Conservation (phyloP, 768 basidiomycete genomes). For the Chalciporus pseudorubinellus region DNA sequence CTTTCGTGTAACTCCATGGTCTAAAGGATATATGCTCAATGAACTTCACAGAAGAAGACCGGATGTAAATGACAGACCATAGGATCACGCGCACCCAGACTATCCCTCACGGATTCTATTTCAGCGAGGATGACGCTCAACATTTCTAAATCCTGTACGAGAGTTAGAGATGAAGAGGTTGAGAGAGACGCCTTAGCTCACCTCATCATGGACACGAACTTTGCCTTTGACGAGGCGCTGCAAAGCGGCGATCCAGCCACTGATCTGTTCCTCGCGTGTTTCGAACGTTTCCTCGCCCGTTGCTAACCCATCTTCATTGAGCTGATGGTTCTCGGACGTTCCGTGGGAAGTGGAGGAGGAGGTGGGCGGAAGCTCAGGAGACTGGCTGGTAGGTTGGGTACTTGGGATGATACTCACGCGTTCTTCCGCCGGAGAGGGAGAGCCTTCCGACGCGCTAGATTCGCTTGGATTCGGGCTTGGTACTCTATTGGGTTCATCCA, state of each 20-base stretch:
- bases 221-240: conserved; percentile 34
- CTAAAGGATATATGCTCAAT: conserved; percentile 10
- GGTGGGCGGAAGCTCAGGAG: conserved; percentile 6
- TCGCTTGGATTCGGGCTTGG: conserved; percentile 1
- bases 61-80: conserved; percentile 15
- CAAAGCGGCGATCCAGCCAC: conserved; percentile 18
- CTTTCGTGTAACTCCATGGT: conserved; percentile 16
- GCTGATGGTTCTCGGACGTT: background rate
- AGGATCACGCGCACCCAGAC: conserved; percentile 2
- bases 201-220: conserved; percentile 24
- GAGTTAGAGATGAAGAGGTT: background rate
- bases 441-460: background rate
- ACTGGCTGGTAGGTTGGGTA: conserved; percentile 21
- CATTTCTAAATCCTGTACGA: conserved; percentile 21
- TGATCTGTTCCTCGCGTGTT: conserved; percentile 7
- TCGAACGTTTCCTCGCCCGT: background rate
- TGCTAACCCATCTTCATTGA: background rate
- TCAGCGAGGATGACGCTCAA: conserved; percentile 30
- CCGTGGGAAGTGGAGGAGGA: background rate
- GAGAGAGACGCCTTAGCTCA: conserved; percentile 1
- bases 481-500: conserved; percentile 9
- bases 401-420: conserved; percentile 7
- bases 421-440: conserved; percentile 2
- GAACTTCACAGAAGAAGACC: background rate
- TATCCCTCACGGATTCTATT: conserved; percentile 26